These are phyloP conservation scores for Xylaria sp. DNA, from an alignment of 495 filamentous ascomycete genomes.

Conservation along the genomic window DNA sequence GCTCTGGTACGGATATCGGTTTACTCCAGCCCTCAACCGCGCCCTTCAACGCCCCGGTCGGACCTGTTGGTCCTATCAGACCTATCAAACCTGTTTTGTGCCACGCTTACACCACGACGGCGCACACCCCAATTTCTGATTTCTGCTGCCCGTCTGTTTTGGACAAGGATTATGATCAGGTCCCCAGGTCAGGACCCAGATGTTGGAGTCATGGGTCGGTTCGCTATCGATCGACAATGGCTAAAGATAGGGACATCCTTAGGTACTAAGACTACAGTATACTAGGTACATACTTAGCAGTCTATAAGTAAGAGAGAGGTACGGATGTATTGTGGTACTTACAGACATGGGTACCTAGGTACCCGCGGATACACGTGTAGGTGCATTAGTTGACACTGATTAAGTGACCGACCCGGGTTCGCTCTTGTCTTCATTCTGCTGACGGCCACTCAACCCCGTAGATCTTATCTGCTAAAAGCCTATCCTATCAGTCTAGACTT, in stretches of 20 bases:
- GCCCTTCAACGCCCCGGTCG: neutral
- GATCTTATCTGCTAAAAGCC: conserved; percentile 7
- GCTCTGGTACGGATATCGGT: neutral
- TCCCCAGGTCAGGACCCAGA: neutral
- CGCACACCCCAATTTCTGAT: conserved; percentile 14
- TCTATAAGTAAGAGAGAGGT: too few species aligned
- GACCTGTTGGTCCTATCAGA: neutral
- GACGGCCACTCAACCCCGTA: conserved; percentile 11
- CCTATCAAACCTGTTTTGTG: conserved; percentile 11
- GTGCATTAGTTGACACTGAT: conserved; percentile 11
- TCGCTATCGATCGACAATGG: conserved; percentile 13
- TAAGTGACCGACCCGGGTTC: neutral
- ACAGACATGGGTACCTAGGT: neutral
- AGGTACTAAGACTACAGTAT: too few species aligned
- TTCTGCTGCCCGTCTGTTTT: conserved; percentile 11
- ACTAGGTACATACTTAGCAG: too few species aligned
- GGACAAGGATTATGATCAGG: conserved; percentile 10
- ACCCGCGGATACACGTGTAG: conserved; percentile 1
- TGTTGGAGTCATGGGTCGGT: conserved; percentile 13
- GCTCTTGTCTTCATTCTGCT: neutral
- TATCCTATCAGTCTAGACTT: neutral
- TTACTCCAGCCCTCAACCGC: conserved; percentile 5
- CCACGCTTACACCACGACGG: conserved; percentile 14
- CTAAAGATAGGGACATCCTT: conserved; percentile 1
- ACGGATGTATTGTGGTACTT: too few species aligned